These are phyloP conservation scores for Colletotrichum musicola DNA, from an alignment of 2,329 filamentous ascomycete genomes.

Conservation along the genomic window DNA sequence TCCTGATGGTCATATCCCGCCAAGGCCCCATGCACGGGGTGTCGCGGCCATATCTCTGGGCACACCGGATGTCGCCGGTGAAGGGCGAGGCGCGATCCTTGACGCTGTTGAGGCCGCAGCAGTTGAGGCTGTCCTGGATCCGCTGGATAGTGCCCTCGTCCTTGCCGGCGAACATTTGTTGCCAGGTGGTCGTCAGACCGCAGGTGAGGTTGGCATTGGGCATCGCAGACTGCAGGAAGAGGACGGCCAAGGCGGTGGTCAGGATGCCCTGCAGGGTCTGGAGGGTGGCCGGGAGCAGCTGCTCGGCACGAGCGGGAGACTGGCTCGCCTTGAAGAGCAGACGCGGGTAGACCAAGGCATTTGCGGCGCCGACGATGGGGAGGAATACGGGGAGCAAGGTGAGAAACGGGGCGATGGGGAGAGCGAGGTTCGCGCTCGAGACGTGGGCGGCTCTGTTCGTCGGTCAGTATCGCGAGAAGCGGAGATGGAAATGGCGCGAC, in stretches of 20 bases:
- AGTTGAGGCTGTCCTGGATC: conserved; percentile 75
- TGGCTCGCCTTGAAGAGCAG: conserved; percentile 45
- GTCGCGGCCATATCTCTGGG: conserved; percentile 58
- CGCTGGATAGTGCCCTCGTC: conserved; percentile 63
- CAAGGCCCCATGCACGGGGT: conserved; percentile 66
- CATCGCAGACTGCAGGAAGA: conserved; percentile 52
- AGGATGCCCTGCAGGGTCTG: conserved; percentile 59
- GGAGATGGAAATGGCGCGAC: neutral
- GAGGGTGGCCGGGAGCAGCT: conserved; percentile 44
- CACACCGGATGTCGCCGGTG: conserved; percentile 54
- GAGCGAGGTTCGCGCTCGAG: conserved; percentile 53
- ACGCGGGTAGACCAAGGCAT: conserved; percentile 51
- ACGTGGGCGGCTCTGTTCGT: conserved; percentile 54
- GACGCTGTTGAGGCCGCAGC: conserved; percentile 73
- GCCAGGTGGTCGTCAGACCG: conserved; percentile 69
- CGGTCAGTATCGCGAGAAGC: neutral
- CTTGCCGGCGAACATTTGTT: conserved; percentile 62
- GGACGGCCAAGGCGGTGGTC: conserved; percentile 58
- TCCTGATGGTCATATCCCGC: conserved; percentile 65
- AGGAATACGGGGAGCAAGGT: conserved; percentile 55
- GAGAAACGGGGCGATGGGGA: conserved; percentile 52
- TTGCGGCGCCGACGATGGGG: conserved; percentile 54
- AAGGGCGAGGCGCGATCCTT: conserved; percentile 76
- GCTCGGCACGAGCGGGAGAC: conserved; percentile 26
- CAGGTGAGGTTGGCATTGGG: conserved; percentile 60